Evolutionary conservation across 2,329 filamentous ascomycete genomes (phyloP), one percentile per base, ranked within the genome.

Genomic region (Westerdykella ornata): DNA sequence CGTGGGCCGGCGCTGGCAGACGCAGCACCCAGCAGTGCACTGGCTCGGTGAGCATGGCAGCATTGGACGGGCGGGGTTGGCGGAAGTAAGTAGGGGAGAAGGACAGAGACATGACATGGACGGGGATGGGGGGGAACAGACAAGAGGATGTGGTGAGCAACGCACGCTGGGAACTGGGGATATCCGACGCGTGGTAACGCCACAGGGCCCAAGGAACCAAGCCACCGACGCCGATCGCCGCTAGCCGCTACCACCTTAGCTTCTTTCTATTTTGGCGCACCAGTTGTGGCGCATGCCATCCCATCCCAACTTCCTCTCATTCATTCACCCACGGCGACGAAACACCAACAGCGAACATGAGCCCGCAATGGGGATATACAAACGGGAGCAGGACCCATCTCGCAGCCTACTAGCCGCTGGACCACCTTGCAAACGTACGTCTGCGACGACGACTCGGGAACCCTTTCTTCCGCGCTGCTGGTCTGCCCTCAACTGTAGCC

Each of bases 111-210:
- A 35, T 44, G 12, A 30, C 32, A 45, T 41, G 41, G 37, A 47
- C 43, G 41, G 34, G 41, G 43, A 35, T n/a, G 16, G 35, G 20
- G 18, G 3, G 29, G 16, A 8, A 19, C 38, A 42, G 38, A 33
- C 37, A 43, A 33, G 30, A 33, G 30, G 30, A 45, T 59, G 59
- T 60, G 59, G 59, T 63, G 59, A 62, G 60, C 55, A 53, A 36
- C 39, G 44, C 26, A 39, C 39, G 44, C 38, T 37, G 37, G 51
- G 43, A 46, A 30, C 46, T 42, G 40, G 26, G 41, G 38, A 26
- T 26, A 7, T 11, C 8, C 12, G 8, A 11, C 12, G 22, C 8
- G 4, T 26, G 22, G 22, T 26, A n/a, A 33, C 30, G 30, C 30
- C 30, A 13, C 30, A n/a, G 14, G 9, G 30, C n/a, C n/a, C 9